A percentile compares a stretch with the other conserved stretches of the same genome.
phyloP scores from a whole-genome alignment of 371 early-diverging fungal species.

The Apophysomyces trapeziformis region DNA sequence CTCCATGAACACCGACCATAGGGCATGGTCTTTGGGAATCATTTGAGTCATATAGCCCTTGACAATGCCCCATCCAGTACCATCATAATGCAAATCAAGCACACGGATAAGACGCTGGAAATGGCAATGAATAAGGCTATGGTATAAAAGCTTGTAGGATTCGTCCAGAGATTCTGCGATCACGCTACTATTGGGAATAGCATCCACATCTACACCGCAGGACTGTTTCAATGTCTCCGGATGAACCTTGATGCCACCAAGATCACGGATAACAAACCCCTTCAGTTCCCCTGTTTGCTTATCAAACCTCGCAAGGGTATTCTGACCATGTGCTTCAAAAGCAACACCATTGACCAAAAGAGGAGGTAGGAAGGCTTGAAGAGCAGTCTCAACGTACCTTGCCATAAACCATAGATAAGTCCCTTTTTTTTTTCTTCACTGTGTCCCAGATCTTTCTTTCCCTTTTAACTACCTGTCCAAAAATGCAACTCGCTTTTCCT shows the following conservation, averaged over 20 bases:
- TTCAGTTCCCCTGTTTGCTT: conserved; percentile 55
- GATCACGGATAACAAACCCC: conserved; percentile 76
- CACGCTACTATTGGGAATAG: conserved; percentile 62
- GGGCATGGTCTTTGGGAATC: conserved; percentile 51
- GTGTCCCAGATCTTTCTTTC: too few species aligned
- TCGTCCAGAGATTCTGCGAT: conserved; percentile 61
- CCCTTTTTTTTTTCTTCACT: too few species aligned
- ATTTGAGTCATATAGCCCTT: conserved; percentile 49
- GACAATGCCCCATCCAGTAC: conserved; percentile 69
- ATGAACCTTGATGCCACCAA: conserved; percentile 76
- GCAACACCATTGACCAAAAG: conserved; percentile 69
- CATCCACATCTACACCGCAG: conserved; percentile 52
- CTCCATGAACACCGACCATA: conserved; percentile 56
- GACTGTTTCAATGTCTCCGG: conserved; percentile 52
- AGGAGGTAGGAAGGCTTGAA: conserved; percentile 70
- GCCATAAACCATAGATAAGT: too few species aligned
- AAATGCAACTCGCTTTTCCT: conserved; percentile 58
- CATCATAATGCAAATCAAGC: conserved; percentile 64
- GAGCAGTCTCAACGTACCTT: conserved; percentile 51
- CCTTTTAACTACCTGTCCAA: conserved; percentile 42
- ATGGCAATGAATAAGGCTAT: conserved; percentile 72
- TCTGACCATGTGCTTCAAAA: conserved; percentile 79
- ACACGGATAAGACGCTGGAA: conserved; percentile 73
- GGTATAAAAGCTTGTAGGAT: conserved; percentile 67
- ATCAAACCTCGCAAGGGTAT: conserved; percentile 67